A percentile compares a stretch with the other conserved stretches of the same genome.
Evolutionary conservation across 192 early-diverging fungal genomes (phyloP).

Genomic region (Umbelopsis isabellina): DNA sequence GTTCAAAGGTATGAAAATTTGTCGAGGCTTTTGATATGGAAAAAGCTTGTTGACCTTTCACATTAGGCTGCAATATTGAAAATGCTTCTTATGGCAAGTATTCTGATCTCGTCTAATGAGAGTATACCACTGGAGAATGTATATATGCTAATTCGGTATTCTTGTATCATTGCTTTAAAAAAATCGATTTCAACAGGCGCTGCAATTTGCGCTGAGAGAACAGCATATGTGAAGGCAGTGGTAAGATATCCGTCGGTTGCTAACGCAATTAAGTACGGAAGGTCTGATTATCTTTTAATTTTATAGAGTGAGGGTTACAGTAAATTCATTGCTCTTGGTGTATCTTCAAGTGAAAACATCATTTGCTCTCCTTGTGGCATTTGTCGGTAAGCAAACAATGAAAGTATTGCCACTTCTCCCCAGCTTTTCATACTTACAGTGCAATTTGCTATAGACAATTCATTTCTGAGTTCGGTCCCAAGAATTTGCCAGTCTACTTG

Average conservation of each 20-base stretch:
- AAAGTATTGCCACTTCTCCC: background rate
- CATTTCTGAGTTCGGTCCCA: slow-evolving; percentile 78
- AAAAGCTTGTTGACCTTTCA: slow-evolving; percentile 4
- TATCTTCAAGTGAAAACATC: slow-evolving; percentile 69
- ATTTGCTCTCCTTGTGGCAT: slow-evolving; percentile 51
- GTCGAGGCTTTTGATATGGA: background rate
- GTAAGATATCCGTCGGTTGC: slow-evolving; percentile 45
- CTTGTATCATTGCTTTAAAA: too few relatives aligned
- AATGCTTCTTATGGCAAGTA: slow-evolving; percentile 80
- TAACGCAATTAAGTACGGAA: background rate
- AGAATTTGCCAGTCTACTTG: slow-evolving; percentile 61
- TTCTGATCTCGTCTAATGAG: background rate
- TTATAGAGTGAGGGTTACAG: slow-evolving; percentile 73
- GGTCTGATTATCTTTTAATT: background rate
- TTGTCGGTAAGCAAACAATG: slow-evolving; percentile 32
- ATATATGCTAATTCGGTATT: background rate
- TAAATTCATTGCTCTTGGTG: slow-evolving; percentile 75
- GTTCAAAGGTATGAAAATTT: slow-evolving; percentile 48
- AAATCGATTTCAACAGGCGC: slow-evolving; percentile 40
- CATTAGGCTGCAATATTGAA: slow-evolving; percentile 83
- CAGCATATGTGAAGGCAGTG: slow-evolving; percentile 88
- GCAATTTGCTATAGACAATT: slow-evolving; percentile 61
- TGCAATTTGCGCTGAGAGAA: slow-evolving; percentile 90
- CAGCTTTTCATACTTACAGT: background rate
- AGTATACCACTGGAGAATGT: slow-evolving; percentile 1